phyloP scores from a whole-genome alignment of 768 basidiomycete species.

The Boletus vinaceobasis region DNA sequence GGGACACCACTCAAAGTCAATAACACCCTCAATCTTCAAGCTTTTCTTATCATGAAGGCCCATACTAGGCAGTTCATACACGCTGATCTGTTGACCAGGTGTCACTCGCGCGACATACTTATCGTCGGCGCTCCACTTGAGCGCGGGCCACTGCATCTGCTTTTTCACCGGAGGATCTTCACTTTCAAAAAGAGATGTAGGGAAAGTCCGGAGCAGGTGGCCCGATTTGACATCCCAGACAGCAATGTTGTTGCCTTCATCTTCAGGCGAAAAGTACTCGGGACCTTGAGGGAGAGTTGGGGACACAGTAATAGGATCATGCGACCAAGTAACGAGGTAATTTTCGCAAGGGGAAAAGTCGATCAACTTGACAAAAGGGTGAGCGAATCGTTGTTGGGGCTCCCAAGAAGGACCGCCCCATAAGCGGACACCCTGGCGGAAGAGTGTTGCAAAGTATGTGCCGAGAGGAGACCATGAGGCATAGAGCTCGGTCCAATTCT shows the following conservation, averaged over 20 bases:
- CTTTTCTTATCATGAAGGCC: conserved; percentile 93
- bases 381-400: conserved; percentile 86
- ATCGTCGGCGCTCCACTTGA: conserved; percentile 98
- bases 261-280: conserved; percentile 86
- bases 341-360: conserved; percentile 98
- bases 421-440: conserved; percentile 90
- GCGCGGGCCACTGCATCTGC: conserved; percentile 89
- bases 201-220: conserved; percentile 88
- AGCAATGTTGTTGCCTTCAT: conserved; percentile 94
- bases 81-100: conserved; percentile 89
- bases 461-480: conserved; percentile 96
- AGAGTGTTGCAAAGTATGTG: conserved; percentile 91
- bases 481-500: conserved; percentile 98
- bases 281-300: conserved; percentile 78
- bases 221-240: conserved; percentile 99
- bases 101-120: conserved; percentile 89
- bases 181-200: conserved; percentile 55
- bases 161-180: conserved; percentile 63
- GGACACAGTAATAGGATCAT: conserved; percentile 85
- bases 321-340: conserved; percentile 96
- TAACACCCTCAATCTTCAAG: conserved; percentile 94
- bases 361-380: conserved; percentile 91
- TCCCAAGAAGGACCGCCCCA: conserved; percentile 95
- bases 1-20: conserved; percentile 99
- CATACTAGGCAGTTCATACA: conserved; percentile 95